A percentile compares a stretch with the other conserved stretches of the same genome.
Conservation (phyloP, 2,329 filamentous ascomycete genomes). For the Colletotrichum sp. region DNA sequence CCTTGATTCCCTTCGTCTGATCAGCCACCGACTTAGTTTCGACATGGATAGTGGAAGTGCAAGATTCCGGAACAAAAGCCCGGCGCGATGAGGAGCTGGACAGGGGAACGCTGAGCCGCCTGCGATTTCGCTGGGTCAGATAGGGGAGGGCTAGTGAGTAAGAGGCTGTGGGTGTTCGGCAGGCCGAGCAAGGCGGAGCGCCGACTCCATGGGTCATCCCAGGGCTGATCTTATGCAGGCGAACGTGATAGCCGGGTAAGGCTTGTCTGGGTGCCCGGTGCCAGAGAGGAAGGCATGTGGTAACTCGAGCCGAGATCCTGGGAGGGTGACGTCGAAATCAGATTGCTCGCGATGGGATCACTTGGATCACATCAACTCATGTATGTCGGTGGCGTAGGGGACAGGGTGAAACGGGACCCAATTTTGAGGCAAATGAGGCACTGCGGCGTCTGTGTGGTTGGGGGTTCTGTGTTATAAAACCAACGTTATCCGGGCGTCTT, state of each 20-base stretch:
- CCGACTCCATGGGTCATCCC: background rate
- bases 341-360: background rate
- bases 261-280: background rate
- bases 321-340: slow-evolving; percentile 15
- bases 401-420: slow-evolving; percentile 12
- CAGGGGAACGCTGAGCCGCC: slow-evolving; percentile 16
- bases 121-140: background rate
- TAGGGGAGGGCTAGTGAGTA: background rate
- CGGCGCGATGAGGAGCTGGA: background rate
- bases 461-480: slow-evolving; percentile 1
- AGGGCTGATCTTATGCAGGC: slow-evolving; percentile 15
- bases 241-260: background rate
- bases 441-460: slow-evolving; percentile 18
- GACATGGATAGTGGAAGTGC: slow-evolving; percentile 5
- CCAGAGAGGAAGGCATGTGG: background rate
- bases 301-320: slow-evolving; percentile 9
- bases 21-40: slow-evolving; percentile 19
- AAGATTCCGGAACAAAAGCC: background rate
- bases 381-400: background rate
- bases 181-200: background rate
- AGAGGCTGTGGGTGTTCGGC: background rate
- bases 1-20: slow-evolving; percentile 17
- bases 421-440: slow-evolving; percentile 21
- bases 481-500: background rate
- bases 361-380: background rate